Evolutionary conservation across 805 yeast genomes (phyloP).

Genomic region (Cyberlindnera galapagoensis): DNA sequence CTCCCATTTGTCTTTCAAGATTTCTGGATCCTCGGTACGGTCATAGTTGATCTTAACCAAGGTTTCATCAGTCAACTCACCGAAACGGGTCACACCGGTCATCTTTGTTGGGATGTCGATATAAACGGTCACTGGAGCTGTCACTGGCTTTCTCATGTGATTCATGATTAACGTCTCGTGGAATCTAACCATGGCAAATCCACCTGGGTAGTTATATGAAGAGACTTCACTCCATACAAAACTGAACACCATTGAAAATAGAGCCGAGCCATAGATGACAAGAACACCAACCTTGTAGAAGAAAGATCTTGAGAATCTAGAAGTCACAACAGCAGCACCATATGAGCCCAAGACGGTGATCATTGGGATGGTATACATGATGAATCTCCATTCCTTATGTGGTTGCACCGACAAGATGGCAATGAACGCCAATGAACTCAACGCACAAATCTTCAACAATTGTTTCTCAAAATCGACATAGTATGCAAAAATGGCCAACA

Average conservation of each 20-base stretch:
- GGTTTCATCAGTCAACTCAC: slow-evolving; percentile 39
- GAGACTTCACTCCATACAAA: slow-evolving; percentile 54
- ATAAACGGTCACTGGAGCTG: slow-evolving; percentile 43
- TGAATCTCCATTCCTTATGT: slow-evolving; percentile 93
- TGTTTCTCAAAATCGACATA: slow-evolving; percentile 28
- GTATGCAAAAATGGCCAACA: slow-evolving; percentile 32
- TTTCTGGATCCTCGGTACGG: slow-evolving; percentile 54
- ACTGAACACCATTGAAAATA: slow-evolving; percentile 36
- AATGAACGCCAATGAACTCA: slow-evolving; percentile 52
- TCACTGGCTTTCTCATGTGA: slow-evolving; percentile 8
- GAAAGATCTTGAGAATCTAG: slow-evolving; percentile 13
- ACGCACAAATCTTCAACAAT: slow-evolving; percentile 37
- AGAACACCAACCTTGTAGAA: slow-evolving; percentile 12
- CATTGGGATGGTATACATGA: slow-evolving; percentile 68
- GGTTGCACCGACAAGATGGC: slow-evolving; percentile 69
- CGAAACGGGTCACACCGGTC: slow-evolving; percentile 80
- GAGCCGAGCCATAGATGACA: slow-evolving; percentile 20
- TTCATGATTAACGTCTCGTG: slow-evolving; percentile 35
- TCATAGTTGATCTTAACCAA: slow-evolving; percentile 46
- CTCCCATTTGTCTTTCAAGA: slow-evolving; percentile 37
- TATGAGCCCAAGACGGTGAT: slow-evolving; percentile 58
- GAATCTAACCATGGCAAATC: slow-evolving; percentile 54
- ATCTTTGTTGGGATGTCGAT: slow-evolving; percentile 77
- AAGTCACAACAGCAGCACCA: slow-evolving; percentile 38
- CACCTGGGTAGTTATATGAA: slow-evolving; percentile 84